phyloP scores from a whole-genome alignment of 2,329 filamentous ascomycete genomes.

The Aspergillus ibericus region DNA sequence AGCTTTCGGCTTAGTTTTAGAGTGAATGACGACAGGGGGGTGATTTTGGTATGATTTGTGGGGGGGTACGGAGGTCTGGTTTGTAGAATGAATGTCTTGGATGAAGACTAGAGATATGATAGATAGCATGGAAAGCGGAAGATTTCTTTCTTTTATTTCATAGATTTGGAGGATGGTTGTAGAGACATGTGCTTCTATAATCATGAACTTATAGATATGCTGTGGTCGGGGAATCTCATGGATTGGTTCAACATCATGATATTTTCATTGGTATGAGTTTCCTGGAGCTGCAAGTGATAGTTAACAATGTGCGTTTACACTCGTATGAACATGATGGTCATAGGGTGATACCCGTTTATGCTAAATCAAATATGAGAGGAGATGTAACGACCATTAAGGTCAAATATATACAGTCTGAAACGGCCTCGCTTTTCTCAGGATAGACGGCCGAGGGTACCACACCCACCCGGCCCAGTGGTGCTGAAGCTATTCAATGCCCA shows the following conservation, averaged over 20 bases:
- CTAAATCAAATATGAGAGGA: slow-evolving; percentile 14
- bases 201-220: background rate
- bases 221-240: background rate
- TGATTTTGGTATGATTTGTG: background rate
- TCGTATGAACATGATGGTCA: background rate
- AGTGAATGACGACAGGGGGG: background rate
- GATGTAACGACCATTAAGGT: slow-evolving; percentile 12
- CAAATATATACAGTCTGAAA: slow-evolving; percentile 20
- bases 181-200: no score
- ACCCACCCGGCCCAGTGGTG: slow-evolving; percentile 5
- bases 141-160: no score
- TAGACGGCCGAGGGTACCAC: background rate
- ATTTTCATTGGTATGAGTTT: background rate
- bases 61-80: no score
- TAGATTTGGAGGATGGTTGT: no score
- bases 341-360: background rate
- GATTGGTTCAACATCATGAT: no score
- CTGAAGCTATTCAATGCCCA: slow-evolving; percentile 15
- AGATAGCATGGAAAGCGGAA: no score
- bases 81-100: no score
- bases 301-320: background rate
- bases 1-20: background rate
- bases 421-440: background rate
- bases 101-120: no score
- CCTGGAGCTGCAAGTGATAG: background rate